Evolutionary conservation across 345 rosid species (phyloP).

Genomic region (Hibiscus syriacus): DNA sequence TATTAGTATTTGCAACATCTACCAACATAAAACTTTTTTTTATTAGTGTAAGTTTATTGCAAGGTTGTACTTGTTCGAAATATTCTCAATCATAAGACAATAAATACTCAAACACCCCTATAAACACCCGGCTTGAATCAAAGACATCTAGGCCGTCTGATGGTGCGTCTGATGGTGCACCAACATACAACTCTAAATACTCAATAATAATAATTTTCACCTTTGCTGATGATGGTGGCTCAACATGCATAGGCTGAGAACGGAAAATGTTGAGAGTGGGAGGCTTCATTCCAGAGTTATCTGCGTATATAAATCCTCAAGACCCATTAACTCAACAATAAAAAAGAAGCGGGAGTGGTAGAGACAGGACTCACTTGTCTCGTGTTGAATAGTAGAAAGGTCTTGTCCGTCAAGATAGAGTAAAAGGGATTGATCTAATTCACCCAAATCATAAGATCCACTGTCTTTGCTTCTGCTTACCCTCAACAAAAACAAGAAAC

Average conservation of each 20-base stretch:
- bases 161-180: too few relatives aligned
- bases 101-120: too few relatives aligned
- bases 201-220: conserved; percentile 13
- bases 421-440: conserved; percentile 90
- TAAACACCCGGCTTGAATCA: too few relatives aligned
- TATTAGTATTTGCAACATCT: not conserved
- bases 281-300: conserved; percentile 75
- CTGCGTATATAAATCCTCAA: conserved; percentile 37
- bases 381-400: conserved; percentile 47
- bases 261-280: conserved; percentile 97
- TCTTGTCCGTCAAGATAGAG: conserved; percentile 92
- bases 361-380: conserved; percentile 70
- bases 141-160: too few relatives aligned
- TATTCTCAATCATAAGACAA: too few relatives aligned
- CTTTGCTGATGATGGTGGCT: conserved; percentile 43
- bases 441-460: conserved; percentile 66
- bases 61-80: too few relatives aligned
- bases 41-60: too few relatives aligned
- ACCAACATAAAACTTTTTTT: too few relatives aligned
- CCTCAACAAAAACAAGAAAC: not conserved
- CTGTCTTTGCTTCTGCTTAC: conserved; percentile 33
- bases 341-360: too few relatives aligned
- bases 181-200: not conserved
- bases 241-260: conserved; percentile 91
- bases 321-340: not conserved